Percentiles rank a stretch among this genome's conserved stretches.
phyloP scores from a whole-genome alignment of 352 stramenopile species.

The Phytopythium sindhum region DNA sequence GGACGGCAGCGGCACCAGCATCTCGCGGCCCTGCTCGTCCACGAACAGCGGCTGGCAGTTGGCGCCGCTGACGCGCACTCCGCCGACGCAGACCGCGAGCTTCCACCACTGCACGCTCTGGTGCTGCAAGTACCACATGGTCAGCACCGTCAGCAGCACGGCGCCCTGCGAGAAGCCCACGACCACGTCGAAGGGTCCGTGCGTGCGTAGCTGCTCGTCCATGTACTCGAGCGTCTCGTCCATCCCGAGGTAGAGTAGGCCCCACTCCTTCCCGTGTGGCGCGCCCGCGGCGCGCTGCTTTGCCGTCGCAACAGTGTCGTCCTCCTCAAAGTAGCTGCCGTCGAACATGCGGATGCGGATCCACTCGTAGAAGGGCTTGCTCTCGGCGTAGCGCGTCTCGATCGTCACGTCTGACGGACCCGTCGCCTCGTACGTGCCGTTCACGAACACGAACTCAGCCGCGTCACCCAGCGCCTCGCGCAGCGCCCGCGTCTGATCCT shows the following conservation, averaged over 20 bases:
- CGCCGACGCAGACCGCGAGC: conserved; percentile 40
- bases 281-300: conserved; percentile 11
- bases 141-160: conserved; percentile 54
- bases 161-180: conserved; percentile 77
- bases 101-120: conserved; percentile 44
- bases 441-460: conserved; percentile 40
- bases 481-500: conserved; percentile 36
- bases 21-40: conserved; percentile 12
- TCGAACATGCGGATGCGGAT: conserved; percentile 21
- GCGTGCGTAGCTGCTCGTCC: conserved; percentile 42
- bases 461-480: conserved; percentile 25
- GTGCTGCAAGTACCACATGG: conserved; percentile 51
- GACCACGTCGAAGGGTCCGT: conserved; percentile 74
- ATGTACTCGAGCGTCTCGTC: conserved; percentile 49
- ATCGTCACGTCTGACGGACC: conserved; percentile 29
- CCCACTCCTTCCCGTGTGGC: background rate
- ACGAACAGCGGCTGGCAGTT: conserved; percentile 21
- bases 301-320: conserved; percentile 12
- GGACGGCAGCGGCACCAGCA: conserved; percentile 25
- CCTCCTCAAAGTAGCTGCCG: conserved; percentile 2
- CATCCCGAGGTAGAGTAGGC: conserved; percentile 32
- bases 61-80: conserved; percentile 16
- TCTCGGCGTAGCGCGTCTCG: conserved; percentile 22
- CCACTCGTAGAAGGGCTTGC: conserved; percentile 44
- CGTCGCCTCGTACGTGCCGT: conserved; percentile 33